These are phyloP conservation scores for Leccinum solheimii DNA, from an alignment of 1,284 basidiomycete species.

Conservation along the genomic window DNA sequence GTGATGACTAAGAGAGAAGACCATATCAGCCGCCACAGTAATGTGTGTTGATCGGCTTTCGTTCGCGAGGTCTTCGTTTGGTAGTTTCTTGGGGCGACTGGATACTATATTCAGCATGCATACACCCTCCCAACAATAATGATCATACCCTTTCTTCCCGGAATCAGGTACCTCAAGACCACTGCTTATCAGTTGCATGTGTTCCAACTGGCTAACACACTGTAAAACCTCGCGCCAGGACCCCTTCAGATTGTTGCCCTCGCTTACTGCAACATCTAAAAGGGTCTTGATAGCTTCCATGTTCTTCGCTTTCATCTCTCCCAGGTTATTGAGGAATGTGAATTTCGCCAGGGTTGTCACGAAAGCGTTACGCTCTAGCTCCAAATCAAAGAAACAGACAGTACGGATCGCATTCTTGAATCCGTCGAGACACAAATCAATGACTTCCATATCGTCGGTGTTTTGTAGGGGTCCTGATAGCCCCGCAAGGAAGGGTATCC, in stretches of 20 bases:
- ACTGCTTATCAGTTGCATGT: slow-evolving; percentile 93
- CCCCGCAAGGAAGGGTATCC: slow-evolving; percentile 95
- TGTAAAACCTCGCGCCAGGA: slow-evolving; percentile 96
- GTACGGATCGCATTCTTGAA: slow-evolving; percentile 93
- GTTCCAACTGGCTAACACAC: slow-evolving; percentile 95
- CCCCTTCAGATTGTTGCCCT: slow-evolving; percentile 91
- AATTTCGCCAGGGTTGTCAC: slow-evolving; percentile 98
- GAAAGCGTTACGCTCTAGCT: slow-evolving; percentile 94
- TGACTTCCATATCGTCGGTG: slow-evolving; percentile 88
- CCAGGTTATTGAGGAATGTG: slow-evolving; percentile 93
- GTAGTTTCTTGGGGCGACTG: slow-evolving; percentile 67
- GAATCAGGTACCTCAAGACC: slow-evolving; percentile 83
- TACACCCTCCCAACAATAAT: neutral
- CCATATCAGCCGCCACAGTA: slow-evolving; percentile 98
- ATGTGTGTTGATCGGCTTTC: slow-evolving; percentile 98
- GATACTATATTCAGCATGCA: slow-evolving; percentile 9
- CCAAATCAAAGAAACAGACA: slow-evolving; percentile 93
- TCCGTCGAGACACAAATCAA: slow-evolving; percentile 91
- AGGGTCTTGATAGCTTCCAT: slow-evolving; percentile 97
- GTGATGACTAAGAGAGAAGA: slow-evolving; percentile 94
- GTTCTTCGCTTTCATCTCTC: slow-evolving; percentile 98
- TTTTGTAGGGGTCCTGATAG: slow-evolving; percentile 91
- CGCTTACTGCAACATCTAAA: slow-evolving; percentile 88
- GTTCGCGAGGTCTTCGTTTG: slow-evolving; percentile 92
- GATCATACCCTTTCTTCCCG: slow-evolving; percentile 72